Conservation (phyloP, 1,284 basidiomycete species). For the Apiotrichum veenhuisii region DNA sequence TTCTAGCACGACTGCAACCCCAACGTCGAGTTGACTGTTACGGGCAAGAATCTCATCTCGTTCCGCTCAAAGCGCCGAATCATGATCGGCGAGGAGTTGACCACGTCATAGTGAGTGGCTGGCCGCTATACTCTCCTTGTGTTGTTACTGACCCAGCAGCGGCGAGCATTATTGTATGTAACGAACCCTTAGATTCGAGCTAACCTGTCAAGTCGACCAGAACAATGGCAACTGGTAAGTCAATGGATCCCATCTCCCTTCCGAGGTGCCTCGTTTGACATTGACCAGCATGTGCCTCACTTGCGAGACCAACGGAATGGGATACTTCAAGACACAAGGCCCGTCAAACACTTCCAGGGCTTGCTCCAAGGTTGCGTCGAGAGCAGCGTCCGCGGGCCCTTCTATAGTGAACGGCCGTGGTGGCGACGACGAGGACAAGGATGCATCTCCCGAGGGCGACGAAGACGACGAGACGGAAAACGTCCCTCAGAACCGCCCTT, state of each 20-base stretch:
- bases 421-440: neutral
- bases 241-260: neutral
- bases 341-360: too few relatives aligned
- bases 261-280: slow-evolving; percentile 1
- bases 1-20: slow-evolving; percentile 48
- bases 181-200: neutral
- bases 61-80: slow-evolving; percentile 38
- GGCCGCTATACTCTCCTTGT: neutral
- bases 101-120: slow-evolving; percentile 44
- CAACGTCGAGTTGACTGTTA: slow-evolving; percentile 43
- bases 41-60: slow-evolving; percentile 41
- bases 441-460: neutral
- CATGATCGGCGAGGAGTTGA: slow-evolving; percentile 45
- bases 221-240: slow-evolving; percentile 39
- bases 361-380: neutral
- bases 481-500: neutral
- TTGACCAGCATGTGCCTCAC: slow-evolving; percentile 36
- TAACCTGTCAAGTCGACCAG: slow-evolving; percentile 30
- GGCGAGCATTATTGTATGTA: slow-evolving; percentile 41
- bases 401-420: neutral
- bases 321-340: slow-evolving; percentile 2
- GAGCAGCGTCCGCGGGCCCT: neutral
- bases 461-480: slow-evolving; percentile 15
- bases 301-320: slow-evolving; percentile 27
- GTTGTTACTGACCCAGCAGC: slow-evolving; percentile 14